phyloP scores from a whole-genome alignment of 768 basidiomycete genomes.

The Porpolomopsis calyptriformis region DNA sequence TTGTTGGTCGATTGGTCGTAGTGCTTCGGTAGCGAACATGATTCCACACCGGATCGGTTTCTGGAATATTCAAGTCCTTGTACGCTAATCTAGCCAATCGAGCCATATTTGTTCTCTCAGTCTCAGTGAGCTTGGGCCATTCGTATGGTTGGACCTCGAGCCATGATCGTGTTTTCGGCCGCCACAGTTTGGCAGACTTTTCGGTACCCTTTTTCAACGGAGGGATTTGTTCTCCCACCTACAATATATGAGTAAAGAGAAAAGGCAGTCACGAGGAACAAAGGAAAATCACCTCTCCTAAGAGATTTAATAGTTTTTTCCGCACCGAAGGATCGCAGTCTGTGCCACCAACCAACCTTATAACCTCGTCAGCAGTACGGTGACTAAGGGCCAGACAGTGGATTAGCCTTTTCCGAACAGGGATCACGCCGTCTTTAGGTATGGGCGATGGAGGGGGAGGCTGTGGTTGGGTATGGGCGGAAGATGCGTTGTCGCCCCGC shows the following conservation, averaged over 20 bases:
- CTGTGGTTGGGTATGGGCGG: constrained; percentile 16
- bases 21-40: constrained; percentile 30
- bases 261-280: not conserved
- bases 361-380: constrained; percentile 39
- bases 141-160: constrained; percentile 61
- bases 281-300: constrained; percentile 37
- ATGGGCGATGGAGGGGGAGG: constrained; percentile 10
- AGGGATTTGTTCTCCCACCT: constrained; percentile 43
- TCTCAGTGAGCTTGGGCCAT: constrained; percentile 39
- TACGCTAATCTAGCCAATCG: constrained; percentile 42
- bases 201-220: constrained; percentile 26
- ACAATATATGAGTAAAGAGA: not conserved
- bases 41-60: constrained; percentile 54
- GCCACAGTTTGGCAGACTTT: constrained; percentile 32
- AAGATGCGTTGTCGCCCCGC: constrained; percentile 18
- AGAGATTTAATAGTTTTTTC: constrained; percentile 35
- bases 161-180: constrained; percentile 50
- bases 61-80: constrained; percentile 41
- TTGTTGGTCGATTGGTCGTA: constrained; percentile 10
- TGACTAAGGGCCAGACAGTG: constrained; percentile 41
- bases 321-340: constrained; percentile 25
- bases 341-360: constrained; percentile 36
- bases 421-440: constrained; percentile 13
- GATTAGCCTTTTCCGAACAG: constrained; percentile 37
- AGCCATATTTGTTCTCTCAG: constrained; percentile 39